Percentiles rank a stretch among this genome's conserved stretches.
Conservation (phyloP, 1,139 yeast genomes). For the Insectozyma bohioensis region DNA sequence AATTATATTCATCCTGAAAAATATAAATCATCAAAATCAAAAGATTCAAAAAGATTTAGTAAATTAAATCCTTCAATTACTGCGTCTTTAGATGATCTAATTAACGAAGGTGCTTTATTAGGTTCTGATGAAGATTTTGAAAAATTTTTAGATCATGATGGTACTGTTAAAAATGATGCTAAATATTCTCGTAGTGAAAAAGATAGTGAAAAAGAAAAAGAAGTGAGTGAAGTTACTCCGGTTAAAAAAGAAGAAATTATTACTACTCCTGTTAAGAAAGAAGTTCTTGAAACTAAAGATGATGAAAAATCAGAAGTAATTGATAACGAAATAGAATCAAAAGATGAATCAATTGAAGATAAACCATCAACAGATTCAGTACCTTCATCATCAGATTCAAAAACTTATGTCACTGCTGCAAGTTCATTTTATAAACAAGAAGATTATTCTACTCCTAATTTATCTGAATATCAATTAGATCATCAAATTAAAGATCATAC, state of each 20-base stretch:
- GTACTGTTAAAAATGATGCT: slow-evolving; percentile 50
- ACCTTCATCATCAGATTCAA: slow-evolving; percentile 9
- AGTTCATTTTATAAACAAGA: slow-evolving; percentile 22
- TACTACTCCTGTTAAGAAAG: slow-evolving; percentile 15
- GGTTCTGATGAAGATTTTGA: slow-evolving; percentile 59
- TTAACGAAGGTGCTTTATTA: slow-evolving; percentile 59
- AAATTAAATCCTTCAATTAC: slow-evolving; percentile 27
- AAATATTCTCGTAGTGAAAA: slow-evolving; percentile 20
- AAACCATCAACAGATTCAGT: slow-evolving; percentile 7
- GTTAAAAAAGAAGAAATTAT: slow-evolving; percentile 12
- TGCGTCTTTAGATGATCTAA: slow-evolving; percentile 56
- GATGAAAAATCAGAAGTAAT: no score
- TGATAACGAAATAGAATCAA: slow-evolving; percentile 5
- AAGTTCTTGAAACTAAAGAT: slow-evolving; percentile 16
- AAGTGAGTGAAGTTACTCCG: no score
- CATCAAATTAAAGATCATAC: slow-evolving; percentile 40
- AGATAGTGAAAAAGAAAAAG: slow-evolving; percentile 9
- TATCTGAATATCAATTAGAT: slow-evolving; percentile 47
- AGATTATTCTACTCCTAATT: slow-evolving; percentile 46
- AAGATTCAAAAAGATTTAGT: slow-evolving; percentile 4
- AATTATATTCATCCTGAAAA: slow-evolving; percentile 51
- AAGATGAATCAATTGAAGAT: slow-evolving; percentile 3
- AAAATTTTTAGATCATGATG: slow-evolving; percentile 50
- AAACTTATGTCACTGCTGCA: slow-evolving; percentile 3
- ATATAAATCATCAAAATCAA: slow-evolving; percentile 21